Conservation (phyloP, 352 stramenopile genomes). For the Pythium graminicola region DNA sequence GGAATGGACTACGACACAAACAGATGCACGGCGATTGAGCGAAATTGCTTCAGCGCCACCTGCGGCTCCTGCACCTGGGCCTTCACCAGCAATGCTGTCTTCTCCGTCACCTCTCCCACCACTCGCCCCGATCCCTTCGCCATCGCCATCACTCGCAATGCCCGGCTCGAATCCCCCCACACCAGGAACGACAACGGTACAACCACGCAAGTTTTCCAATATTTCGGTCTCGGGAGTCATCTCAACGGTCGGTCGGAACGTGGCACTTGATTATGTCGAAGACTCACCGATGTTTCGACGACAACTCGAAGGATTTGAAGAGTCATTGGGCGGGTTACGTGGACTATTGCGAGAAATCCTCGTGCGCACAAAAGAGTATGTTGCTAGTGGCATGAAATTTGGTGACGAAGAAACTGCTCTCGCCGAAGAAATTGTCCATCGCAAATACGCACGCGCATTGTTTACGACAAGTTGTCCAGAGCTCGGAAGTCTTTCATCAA, state of each 20-base stretch:
- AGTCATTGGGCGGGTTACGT: conserved; percentile 58
- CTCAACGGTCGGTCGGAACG: conserved; percentile 52
- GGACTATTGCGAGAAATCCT: conserved; percentile 67
- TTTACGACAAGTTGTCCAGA: conserved; percentile 77
- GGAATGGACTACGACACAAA: background rate
- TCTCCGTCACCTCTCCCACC: background rate
- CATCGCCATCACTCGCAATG: background rate
- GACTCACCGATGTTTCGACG: conserved; percentile 84
- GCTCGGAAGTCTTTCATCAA: conserved; percentile 60
- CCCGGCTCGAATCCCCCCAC: background rate
- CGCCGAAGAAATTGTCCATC: conserved; percentile 62
- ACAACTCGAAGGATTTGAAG: conserved; percentile 74
- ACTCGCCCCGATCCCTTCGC: background rate
- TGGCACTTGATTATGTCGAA: conserved; percentile 80
- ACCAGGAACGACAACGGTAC: background rate
- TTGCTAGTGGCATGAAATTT: conserved; percentile 49
- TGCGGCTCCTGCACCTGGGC: background rate
- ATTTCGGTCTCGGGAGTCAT: conserved; percentile 28
- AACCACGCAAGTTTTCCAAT: conserved; percentile 15
- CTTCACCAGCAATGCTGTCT: background rate
- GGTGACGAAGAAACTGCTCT: conserved; percentile 66
- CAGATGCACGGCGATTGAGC: background rate
- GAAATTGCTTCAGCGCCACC: background rate
- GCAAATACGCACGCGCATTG: conserved; percentile 76
- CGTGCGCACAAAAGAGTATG: conserved; percentile 69